A percentile compares a stretch with the other conserved stretches of the same genome.
Conservation (phyloP, 2,329 filamentous ascomycete species). For the Paradendryphiella salina region DNA sequence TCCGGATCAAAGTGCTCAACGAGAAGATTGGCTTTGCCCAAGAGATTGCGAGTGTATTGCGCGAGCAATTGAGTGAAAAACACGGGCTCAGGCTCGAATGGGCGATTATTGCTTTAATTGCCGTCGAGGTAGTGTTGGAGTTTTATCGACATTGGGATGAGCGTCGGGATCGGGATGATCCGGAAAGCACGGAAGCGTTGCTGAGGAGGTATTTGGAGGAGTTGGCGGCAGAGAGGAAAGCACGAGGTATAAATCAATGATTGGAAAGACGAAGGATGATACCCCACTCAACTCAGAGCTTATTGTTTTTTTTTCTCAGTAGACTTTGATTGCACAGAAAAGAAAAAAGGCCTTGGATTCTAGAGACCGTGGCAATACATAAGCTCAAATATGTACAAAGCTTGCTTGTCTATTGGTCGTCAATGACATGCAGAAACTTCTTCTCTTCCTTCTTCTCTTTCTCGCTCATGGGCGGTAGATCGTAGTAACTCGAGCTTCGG, state of each 20-base stretch:
- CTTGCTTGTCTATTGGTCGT: slow-evolving; percentile 42
- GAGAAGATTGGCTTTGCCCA: slow-evolving; percentile 98
- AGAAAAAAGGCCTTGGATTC: slow-evolving; percentile 27
- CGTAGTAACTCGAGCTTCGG: slow-evolving; percentile 85
- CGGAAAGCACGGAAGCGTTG: slow-evolving; percentile 48
- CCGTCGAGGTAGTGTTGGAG: slow-evolving; percentile 89
- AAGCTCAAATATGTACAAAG: slow-evolving; percentile 36
- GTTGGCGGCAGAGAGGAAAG: slow-evolving; percentile 9
- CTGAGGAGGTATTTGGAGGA: slow-evolving; percentile 45
- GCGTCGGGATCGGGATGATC: slow-evolving; percentile 50
- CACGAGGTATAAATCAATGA: neutral
- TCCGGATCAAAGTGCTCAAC: slow-evolving; percentile 87
- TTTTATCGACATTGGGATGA: slow-evolving; percentile 73
- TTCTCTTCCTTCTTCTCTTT: slow-evolving; percentile 92
- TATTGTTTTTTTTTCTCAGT: neutral
- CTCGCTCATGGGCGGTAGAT: slow-evolving; percentile 91
- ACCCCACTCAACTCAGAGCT: slow-evolving; percentile 21
- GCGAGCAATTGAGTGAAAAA: slow-evolving; percentile 87
- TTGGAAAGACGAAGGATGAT: neutral
- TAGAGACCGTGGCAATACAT: slow-evolving; percentile 23
- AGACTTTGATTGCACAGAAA: slow-evolving; percentile 10
- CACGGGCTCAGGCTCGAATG: slow-evolving; percentile 87
- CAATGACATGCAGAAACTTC: slow-evolving; percentile 87
- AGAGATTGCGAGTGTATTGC: slow-evolving; percentile 86
- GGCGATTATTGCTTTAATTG: slow-evolving; percentile 94